Percentiles rank a stretch among this genome's conserved stretches.
Conservation (phyloP, 306 rosid genomes). For the Inga laurina region DNA sequence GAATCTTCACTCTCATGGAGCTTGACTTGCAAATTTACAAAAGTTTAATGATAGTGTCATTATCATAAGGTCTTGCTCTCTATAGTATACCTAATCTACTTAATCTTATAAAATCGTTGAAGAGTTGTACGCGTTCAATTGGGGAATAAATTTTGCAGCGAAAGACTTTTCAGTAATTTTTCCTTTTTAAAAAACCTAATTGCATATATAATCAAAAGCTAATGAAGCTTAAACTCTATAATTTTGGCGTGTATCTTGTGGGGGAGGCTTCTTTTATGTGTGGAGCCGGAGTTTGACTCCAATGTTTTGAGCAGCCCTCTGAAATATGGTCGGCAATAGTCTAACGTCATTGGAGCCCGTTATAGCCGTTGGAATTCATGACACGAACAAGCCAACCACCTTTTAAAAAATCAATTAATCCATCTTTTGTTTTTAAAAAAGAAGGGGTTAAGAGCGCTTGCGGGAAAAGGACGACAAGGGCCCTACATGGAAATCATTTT, state of each 20-base stretch:
- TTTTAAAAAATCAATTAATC: constrained; percentile 6
- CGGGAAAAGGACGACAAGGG: constrained; percentile 18
- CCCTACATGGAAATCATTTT: constrained; percentile 30
- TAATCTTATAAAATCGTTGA: too few relatives aligned
- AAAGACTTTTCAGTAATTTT: too few relatives aligned
- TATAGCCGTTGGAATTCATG: constrained; percentile 40
- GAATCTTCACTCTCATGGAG: too few relatives aligned
- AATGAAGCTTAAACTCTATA: neutral
- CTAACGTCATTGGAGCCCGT: neutral
- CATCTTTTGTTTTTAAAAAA: too few relatives aligned
- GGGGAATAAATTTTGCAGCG: too few relatives aligned
- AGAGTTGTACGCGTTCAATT: too few relatives aligned
- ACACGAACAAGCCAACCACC: constrained; percentile 31
- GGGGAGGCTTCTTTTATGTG: neutral
- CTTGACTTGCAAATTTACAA: too few relatives aligned
- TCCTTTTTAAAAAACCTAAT: too few relatives aligned
- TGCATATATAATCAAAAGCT: too few relatives aligned
- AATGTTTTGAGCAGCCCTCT: neutral
- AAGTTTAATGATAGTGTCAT: too few relatives aligned
- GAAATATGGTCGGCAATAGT: constrained; percentile 36
- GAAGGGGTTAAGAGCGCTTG: neutral
- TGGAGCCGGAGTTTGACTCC: neutral
- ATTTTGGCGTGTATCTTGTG: neutral
- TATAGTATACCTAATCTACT: too few relatives aligned
- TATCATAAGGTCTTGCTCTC: too few relatives aligned